Percentiles rank a stretch among this genome's conserved stretches.
Conservation (phyloP, 1,284 basidiomycete genomes). For the Marasmius fiardii region DNA sequence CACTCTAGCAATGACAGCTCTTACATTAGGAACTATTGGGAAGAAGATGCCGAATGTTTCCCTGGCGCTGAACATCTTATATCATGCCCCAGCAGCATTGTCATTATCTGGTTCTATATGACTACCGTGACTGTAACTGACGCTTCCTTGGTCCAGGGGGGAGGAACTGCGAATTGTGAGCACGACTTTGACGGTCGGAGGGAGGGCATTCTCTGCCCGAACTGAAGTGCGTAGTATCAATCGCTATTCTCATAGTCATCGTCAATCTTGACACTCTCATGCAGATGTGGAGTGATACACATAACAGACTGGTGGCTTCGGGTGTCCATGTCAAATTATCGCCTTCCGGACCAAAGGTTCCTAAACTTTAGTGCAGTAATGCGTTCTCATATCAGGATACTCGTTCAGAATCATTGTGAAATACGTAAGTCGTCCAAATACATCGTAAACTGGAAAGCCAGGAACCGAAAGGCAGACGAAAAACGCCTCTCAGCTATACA, state of each 20-base stretch:
- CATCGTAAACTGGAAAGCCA: no score
- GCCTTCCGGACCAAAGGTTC: neutral
- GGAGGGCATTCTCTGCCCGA: conserved; percentile 1
- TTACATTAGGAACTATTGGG: neutral
- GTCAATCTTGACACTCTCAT: neutral
- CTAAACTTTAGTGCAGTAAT: neutral
- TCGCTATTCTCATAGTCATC: neutral
- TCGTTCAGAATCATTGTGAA: no score
- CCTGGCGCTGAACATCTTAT: neutral
- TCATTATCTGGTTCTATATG: neutral
- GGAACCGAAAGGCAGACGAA: neutral
- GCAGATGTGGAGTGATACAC: conserved; percentile 12
- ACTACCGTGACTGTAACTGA: neutral
- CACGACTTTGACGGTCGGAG: conserved; percentile 1
- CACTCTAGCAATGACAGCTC: neutral
- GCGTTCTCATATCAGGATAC: no score
- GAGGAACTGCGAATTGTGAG: conserved; percentile 2
- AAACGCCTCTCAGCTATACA: neutral
- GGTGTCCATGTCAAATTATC: conserved; percentile 11
- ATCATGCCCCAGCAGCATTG: neutral
- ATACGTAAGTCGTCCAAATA: no score
- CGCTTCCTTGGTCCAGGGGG: neutral
- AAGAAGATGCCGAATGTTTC: neutral
- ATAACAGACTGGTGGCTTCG: conserved; percentile 8
- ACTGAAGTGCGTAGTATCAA: neutral